Evolutionary conservation across 2,329 filamentous ascomycete genomes (phyloP).

Genomic region (Ophiostoma sp.): DNA sequence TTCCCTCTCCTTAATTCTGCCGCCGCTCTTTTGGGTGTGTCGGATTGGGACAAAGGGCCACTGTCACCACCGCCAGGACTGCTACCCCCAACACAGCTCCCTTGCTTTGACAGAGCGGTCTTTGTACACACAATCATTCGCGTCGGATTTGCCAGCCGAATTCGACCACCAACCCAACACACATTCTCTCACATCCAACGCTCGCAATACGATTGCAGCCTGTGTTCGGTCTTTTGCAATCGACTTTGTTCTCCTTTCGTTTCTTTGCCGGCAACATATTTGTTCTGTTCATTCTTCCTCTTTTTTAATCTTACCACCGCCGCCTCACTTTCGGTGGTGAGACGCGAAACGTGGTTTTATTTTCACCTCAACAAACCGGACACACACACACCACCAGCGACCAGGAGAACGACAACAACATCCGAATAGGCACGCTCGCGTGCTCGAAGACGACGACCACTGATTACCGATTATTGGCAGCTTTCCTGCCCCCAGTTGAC

Average conservation of each 20-base stretch:
- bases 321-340: conserved; percentile 5
- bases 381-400: neutral
- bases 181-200: neutral
- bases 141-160: conserved; percentile 19
- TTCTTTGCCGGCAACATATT: neutral
- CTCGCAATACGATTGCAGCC: neutral
- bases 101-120: conserved; percentile 11
- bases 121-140: conserved; percentile 14
- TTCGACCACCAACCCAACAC: conserved; percentile 14
- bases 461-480: neutral
- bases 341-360: neutral
- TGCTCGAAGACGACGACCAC: neutral
- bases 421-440: conserved; percentile 17
- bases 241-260: neutral
- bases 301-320: conserved; percentile 8
- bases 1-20: conserved; percentile 22
- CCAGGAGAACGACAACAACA: neutral
- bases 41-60: conserved; percentile 14
- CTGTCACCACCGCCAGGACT: neutral
- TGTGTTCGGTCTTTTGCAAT: neutral
- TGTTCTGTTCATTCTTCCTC: neutral
- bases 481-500: neutral
- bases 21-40: neutral
- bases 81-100: neutral
- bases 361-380: neutral